Evolutionary conservation across 306 rosid genomes (phyloP).

Genomic region (apple (Malus domestica)): DNA sequence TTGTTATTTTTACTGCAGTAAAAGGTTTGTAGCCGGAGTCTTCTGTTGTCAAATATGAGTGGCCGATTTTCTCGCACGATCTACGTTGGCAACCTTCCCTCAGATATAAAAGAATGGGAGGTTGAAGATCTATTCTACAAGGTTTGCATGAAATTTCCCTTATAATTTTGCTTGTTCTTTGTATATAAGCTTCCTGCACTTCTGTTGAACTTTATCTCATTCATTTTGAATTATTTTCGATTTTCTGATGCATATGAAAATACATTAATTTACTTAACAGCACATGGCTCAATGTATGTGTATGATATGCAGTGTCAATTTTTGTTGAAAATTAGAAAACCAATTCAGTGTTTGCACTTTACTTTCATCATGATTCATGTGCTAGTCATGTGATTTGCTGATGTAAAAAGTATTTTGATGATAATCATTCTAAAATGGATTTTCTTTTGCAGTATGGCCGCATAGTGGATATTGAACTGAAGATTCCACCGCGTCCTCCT

Average conservation of each 20-base stretch:
- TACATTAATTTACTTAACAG: not conserved
- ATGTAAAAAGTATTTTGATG: not conserved
- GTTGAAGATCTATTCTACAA: conserved; percentile 90
- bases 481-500: conserved; percentile 97
- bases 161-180: not conserved
- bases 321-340: not conserved
- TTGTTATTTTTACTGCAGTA: conserved; percentile 42
- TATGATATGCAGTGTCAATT: not conserved
- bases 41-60: conserved; percentile 58
- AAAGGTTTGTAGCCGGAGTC: conserved; percentile 1
- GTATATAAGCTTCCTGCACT: not conserved
- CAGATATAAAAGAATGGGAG: conserved; percentile 82
- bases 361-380: not conserved
- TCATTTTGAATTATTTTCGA: not conserved
- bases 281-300: not conserved
- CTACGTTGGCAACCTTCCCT: conserved; percentile 94
- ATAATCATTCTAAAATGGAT: conserved; percentile 6
- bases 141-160: conserved; percentile 34
- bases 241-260: not conserved
- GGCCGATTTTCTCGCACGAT: conserved; percentile 99
- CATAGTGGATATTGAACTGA: conserved; percentile 82
- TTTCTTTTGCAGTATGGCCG: conserved; percentile 81
- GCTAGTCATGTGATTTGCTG: not conserved
- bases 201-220: not conserved
- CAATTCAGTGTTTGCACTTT: not conserved